Base-by-base conservation (phyloP, 345 rosid genomes). In the Hirschfeldia incana region DNA sequence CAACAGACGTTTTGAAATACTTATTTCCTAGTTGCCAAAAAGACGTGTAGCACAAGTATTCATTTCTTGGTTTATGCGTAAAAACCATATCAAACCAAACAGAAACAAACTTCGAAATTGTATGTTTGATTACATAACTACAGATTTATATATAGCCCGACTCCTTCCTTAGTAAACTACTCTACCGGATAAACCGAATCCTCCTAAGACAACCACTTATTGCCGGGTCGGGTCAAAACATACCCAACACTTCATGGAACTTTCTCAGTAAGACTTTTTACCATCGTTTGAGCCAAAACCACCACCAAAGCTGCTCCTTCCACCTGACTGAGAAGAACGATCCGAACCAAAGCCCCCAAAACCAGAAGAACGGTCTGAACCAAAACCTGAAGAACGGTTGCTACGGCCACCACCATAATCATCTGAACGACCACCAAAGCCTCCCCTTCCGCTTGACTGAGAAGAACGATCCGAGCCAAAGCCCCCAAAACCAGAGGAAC, bases 261-360 rank as follows among this genome's bases (percentile, higher is more conserved):
- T 21, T 46, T 49, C 36, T 74, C 65, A 79, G 60, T 63, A 69
- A 3, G 80, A 81, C 65, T 81, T 71, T 34, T 75, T 75, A 2
- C 76, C 80, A 72, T 81, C 77, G 10, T 76, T 76, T 59, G 73
- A 81, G 29, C 84, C 81, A 61, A 78, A 82, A 28, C 83, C 75
- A 28, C 85, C 82, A 2, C 85, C 82, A 2, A 53, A 85, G 51
- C 83, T 79, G 17, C 88, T 82, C 29, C 83, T 77, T 59, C 86
- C 85, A 11, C 83, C 49, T 75, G 81, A 74, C 81, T 82, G 82
- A 30, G 83, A 80, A 13, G 87, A 75, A 39, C 74, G 86, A 42
- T 74, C 85, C 0, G 89, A 80, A 69, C 85, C 81, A 0, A 36
- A 86, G 1, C 80, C 81, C 6, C 85, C 88, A 34, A 82, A 83